phyloP scores from a whole-genome alignment of 805 yeast genomes.

The Candida nitratophila region DNA sequence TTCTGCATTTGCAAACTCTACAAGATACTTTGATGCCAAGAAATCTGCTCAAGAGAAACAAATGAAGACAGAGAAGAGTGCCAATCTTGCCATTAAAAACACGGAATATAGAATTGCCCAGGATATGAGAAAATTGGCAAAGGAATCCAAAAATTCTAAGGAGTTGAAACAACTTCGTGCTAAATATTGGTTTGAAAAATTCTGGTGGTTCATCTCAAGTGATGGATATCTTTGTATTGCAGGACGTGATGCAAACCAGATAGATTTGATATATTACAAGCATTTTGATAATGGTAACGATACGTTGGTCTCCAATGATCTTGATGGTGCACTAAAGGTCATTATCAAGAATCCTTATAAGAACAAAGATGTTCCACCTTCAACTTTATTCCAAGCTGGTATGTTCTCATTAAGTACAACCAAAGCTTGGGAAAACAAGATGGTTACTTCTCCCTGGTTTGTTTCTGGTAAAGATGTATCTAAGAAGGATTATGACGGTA shows the following conservation, averaged over 20 bases:
- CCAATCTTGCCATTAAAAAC: constrained; percentile 70
- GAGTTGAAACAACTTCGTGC: constrained; percentile 54
- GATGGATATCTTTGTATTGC: constrained; percentile 84
- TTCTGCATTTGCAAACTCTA: constrained; percentile 86
- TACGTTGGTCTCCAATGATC: constrained; percentile 63
- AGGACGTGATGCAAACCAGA: constrained; percentile 76
- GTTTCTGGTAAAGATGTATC: constrained; percentile 63
- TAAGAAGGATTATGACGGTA: constrained; percentile 55
- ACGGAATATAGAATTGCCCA: constrained; percentile 72
- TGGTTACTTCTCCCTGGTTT: constrained; percentile 81
- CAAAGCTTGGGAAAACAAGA: constrained; percentile 84
- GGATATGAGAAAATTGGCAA: constrained; percentile 60
- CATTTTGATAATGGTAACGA: constrained; percentile 68
- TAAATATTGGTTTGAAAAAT: constrained; percentile 91
- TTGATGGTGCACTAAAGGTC: constrained; percentile 67
- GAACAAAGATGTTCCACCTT: constrained; percentile 71
- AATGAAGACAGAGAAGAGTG: constrained; percentile 69
- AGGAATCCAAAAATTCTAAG: constrained; percentile 42
- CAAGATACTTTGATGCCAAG: constrained; percentile 70
- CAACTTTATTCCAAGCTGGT: constrained; percentile 86
- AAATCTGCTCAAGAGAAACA: constrained; percentile 74
- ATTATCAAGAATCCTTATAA: constrained; percentile 74
- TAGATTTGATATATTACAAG: constrained; percentile 72
- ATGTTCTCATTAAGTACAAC: constrained; percentile 75
- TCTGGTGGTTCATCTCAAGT: constrained; percentile 86